A percentile compares a stretch with the other conserved stretches of the same genome.
phyloP scores from a whole-genome alignment of 305 asterid genomes.

The Coffea humblotiana region DNA sequence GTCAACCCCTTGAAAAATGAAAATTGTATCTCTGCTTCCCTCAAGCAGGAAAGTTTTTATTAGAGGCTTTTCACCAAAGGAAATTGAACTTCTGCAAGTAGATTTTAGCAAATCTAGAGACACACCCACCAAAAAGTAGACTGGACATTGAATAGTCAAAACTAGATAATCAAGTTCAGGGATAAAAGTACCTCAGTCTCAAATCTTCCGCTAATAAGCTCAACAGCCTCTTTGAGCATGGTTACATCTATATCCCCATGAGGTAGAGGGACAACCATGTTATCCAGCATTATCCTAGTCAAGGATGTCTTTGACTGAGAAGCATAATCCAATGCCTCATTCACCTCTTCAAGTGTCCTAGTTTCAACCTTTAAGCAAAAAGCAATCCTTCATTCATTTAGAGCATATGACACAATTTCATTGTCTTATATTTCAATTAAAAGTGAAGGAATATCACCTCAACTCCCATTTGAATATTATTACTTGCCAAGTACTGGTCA shows the following conservation, averaged over 20 bases:
- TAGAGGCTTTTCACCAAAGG: background rate
- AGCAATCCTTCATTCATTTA: slow-evolving; percentile 1
- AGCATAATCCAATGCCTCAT: slow-evolving; percentile 70
- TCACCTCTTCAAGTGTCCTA: slow-evolving; percentile 86
- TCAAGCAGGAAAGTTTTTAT: background rate
- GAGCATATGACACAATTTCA: background rate
- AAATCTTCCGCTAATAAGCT: slow-evolving; percentile 65
- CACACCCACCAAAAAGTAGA: background rate
- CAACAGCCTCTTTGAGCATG: slow-evolving; percentile 87
- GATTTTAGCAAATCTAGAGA: background rate
- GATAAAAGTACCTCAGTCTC: slow-evolving; percentile 74
- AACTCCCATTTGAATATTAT: slow-evolving; percentile 78
- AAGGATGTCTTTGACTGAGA: slow-evolving; percentile 62
- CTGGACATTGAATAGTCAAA: background rate
- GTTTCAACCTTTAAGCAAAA: slow-evolving; percentile 68
- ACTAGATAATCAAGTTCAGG: background rate
- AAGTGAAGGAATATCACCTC: slow-evolving; percentile 49
- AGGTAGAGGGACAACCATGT: slow-evolving; percentile 86
- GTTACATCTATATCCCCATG: slow-evolving; percentile 77
- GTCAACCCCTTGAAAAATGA: background rate
- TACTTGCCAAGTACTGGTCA: slow-evolving; percentile 64
- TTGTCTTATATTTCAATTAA: background rate
- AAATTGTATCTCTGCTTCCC: background rate
- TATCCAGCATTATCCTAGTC: slow-evolving; percentile 85
- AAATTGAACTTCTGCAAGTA: background rate